phyloP scores from a whole-genome alignment of 768 basidiomycete species.

The Panus rudis region DNA sequence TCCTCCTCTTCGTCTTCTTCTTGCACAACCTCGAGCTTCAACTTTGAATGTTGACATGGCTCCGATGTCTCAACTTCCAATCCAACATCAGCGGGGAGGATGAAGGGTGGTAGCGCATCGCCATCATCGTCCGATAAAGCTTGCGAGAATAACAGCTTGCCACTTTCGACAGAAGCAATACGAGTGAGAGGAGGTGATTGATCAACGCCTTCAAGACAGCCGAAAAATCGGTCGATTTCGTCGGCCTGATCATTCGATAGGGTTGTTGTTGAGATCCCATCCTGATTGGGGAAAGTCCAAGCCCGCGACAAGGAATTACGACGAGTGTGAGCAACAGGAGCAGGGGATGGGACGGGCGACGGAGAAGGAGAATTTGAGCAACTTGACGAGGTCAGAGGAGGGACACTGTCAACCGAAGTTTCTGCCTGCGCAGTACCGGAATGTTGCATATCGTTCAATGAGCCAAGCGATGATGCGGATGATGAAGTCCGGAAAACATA shows the following conservation, averaged over 20 bases:
- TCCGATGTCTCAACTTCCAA: slow-evolving; percentile 29
- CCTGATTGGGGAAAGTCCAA: slow-evolving; percentile 50
- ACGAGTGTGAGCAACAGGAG: slow-evolving; percentile 22
- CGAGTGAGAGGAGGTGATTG: slow-evolving; percentile 38
- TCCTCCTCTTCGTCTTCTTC: slow-evolving; percentile 41
- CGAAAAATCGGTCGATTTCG: slow-evolving; percentile 74
- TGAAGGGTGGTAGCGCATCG: slow-evolving; percentile 46
- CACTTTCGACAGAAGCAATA: slow-evolving; percentile 41
- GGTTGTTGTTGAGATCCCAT: slow-evolving; percentile 6
- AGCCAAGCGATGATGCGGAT: slow-evolving; percentile 23
- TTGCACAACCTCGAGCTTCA: slow-evolving; percentile 31
- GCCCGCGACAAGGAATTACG: slow-evolving; percentile 49
- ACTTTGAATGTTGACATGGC: no score
- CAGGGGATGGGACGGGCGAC: slow-evolving; percentile 19
- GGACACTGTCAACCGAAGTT: slow-evolving; percentile 13
- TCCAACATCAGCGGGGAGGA: slow-evolving; percentile 41
- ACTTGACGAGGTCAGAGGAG: slow-evolving; percentile 12
- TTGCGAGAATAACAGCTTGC: slow-evolving; percentile 53
- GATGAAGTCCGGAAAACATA: slow-evolving; percentile 30
- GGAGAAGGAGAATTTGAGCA: slow-evolving; percentile 26
- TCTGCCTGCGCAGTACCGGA: slow-evolving; percentile 23
- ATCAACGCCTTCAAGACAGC: slow-evolving; percentile 50
- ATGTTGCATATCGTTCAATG: slow-evolving; percentile 23
- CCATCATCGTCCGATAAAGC: slow-evolving; percentile 40
- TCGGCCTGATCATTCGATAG: slow-evolving; percentile 22